Evolutionary conservation across 108 stramenopile species (phyloP).

Genomic region (Pinguiococcus pyrenoidosus): DNA sequence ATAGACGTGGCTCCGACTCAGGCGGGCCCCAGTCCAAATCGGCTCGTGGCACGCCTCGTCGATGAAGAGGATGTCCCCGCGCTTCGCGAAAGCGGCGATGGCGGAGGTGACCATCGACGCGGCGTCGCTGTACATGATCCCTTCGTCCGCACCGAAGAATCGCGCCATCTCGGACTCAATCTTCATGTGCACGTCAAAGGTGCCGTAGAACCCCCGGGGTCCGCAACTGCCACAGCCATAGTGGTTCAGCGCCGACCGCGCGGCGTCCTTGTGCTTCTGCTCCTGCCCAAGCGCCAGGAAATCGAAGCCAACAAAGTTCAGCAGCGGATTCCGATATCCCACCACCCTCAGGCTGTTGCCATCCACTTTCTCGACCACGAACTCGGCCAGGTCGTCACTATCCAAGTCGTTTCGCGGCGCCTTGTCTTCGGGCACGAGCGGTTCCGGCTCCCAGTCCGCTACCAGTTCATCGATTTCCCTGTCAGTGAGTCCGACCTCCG

Average conservation of each 20-base stretch:
- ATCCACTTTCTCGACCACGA: not conserved
- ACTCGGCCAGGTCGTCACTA: not conserved
- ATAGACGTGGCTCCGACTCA: constrained; percentile 71
- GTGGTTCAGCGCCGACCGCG: constrained; percentile 37
- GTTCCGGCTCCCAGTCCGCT: constrained; percentile 71
- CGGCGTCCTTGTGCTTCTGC: constrained; percentile 43
- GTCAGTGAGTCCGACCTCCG: constrained; percentile 12
- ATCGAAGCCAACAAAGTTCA: constrained; percentile 62
- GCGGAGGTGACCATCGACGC: constrained; percentile 60
- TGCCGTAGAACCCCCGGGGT: constrained; percentile 99
- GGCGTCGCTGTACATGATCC: constrained; percentile 92
- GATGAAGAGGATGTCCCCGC: constrained; percentile 82
- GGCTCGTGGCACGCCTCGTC: constrained; percentile 82
- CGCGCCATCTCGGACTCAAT: constrained; percentile 60
- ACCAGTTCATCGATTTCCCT: constrained; percentile 62
- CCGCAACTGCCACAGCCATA: constrained; percentile 96
- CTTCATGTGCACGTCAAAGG: constrained; percentile 81
- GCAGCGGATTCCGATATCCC: constrained; percentile 25
- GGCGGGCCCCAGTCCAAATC: constrained; percentile 66
- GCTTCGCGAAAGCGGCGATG: constrained; percentile 94
- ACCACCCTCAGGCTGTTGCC: constrained; percentile 14
- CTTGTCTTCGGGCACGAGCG: constrained; percentile 45
- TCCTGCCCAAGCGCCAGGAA: constrained; percentile 32
- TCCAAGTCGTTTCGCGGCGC: not conserved
- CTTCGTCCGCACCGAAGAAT: constrained; percentile 72